Percentiles rank a stretch among this genome's conserved stretches.
Evolutionary conservation across 352 stramenopile genomes (phyloP).

Genomic region (Globisporangium parvum): DNA sequence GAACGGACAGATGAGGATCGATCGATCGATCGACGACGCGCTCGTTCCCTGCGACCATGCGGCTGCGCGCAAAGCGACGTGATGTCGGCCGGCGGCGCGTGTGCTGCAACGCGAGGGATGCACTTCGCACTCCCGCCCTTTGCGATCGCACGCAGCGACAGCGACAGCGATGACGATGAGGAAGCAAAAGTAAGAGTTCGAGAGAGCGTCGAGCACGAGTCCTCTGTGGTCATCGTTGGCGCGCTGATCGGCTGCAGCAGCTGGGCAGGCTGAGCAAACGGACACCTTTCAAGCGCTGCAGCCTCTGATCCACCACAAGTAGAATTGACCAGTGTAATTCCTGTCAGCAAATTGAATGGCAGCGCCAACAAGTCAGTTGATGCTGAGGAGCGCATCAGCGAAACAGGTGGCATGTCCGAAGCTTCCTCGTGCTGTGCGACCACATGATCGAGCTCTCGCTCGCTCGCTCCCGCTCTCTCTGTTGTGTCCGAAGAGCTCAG

Average conservation of each 20-base stretch:
- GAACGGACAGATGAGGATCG: background rate
- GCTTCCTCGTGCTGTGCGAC: conserved; percentile 3
- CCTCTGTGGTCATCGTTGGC: no score
- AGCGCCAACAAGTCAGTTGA: background rate
- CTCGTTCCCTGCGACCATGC: conserved; percentile 1
- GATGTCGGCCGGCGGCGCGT: no score
- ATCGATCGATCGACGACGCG: background rate
- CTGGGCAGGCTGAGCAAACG: no score
- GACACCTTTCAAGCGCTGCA: background rate
- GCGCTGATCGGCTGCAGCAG: no score
- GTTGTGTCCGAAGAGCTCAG: background rate
- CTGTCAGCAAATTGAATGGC: background rate
- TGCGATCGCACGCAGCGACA: no score
- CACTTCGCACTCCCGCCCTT: no score
- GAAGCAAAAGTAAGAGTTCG: no score
- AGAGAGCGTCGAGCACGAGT: no score
- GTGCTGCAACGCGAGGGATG: conserved; percentile 1
- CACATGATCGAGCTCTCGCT: background rate
- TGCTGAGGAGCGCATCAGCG: background rate
- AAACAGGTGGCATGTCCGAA: conserved; percentile 5
- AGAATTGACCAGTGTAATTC: background rate
- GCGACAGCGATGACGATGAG: no score
- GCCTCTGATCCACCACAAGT: background rate
- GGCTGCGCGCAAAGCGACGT: conserved; percentile 7
- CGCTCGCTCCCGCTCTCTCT: background rate